Percentiles rank a stretch among this genome's conserved stretches.
These are phyloP conservation scores for Jimgerdemannia lactiflua DNA, from an alignment of 192 early-diverging fungal genomes.

Conservation along the genomic window DNA sequence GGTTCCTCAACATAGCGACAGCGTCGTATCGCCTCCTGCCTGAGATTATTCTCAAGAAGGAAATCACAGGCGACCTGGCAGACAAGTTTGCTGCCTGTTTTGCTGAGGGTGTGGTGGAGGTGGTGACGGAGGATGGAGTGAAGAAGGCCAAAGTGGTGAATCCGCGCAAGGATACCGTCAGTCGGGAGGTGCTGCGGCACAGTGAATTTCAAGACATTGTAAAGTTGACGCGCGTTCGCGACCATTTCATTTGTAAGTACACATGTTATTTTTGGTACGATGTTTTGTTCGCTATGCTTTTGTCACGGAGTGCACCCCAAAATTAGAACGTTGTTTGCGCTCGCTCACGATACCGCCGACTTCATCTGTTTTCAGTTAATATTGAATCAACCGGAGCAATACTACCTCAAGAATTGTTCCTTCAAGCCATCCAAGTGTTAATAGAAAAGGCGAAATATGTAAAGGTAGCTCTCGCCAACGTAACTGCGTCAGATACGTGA, in stretches of 20 bases:
- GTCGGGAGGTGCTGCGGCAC: constrained; percentile 90
- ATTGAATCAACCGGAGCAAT: constrained; percentile 88
- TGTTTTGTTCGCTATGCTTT: background rate
- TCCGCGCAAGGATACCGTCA: constrained; percentile 93
- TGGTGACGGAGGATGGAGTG: constrained; percentile 64
- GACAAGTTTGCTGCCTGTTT: constrained; percentile 86
- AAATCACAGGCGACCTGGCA: constrained; percentile 82
- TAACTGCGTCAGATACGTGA: background rate
- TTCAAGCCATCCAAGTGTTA: constrained; percentile 74
- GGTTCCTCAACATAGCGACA: constrained; percentile 50
- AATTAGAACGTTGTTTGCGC: background rate
- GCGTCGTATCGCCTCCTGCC: constrained; percentile 95
- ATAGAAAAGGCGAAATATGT: constrained; percentile 76
- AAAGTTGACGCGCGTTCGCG: constrained; percentile 81
- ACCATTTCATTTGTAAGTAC: constrained; percentile 95
- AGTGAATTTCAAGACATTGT: constrained; percentile 91
- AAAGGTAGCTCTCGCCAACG: constrained; percentile 50
- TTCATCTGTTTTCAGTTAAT: constrained; percentile 44
- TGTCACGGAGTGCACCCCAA: background rate
- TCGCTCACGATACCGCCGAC: constrained; percentile 2
- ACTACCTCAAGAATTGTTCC: constrained; percentile 73
- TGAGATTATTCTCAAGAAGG: constrained; percentile 80
- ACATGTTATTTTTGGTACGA: background rate
- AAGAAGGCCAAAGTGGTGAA: constrained; percentile 81
- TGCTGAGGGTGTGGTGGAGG: constrained; percentile 78